Evolutionary conservation across 2,329 filamentous ascomycete genomes (phyloP), one percentile per base, ranked within the genome.

Genomic region (Scortechinia acanthostroma): DNA sequence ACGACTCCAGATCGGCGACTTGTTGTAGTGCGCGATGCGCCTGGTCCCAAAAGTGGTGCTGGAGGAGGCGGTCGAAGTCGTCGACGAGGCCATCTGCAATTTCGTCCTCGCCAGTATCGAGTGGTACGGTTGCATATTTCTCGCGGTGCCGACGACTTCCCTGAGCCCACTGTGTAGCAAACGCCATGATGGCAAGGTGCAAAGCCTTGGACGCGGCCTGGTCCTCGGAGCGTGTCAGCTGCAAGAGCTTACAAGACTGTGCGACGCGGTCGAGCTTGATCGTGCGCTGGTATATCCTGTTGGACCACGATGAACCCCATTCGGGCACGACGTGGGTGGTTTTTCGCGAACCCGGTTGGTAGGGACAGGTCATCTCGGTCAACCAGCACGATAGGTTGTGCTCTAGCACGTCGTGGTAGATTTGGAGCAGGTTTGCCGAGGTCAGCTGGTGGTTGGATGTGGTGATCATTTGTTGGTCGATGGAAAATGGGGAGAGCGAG

Each of bases 391-490:
- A 69, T 4, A 76, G 55, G 13, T 68, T 71, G 50, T 74, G 69
- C 49, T 76, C 73, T 49, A 76, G 61, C 22, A 71, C 73, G 49
- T 76, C 71, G 50, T 76, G 73, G 52, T 76, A 77, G 23, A 76
- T 68, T 40, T 63, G 63, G 43, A 75, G 55, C 16, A 75, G 57
- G 14, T 57, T 64, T 33, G 68, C 60, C 1, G 65, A 65, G 46
- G 74, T 64, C 21, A 68, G 60, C 33, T 51, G 47, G 21, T 53
- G 57, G 42, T 67, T 64, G 21, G 15, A 15, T 4, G 40, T 17
- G 1, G 35, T 46, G 19, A 21, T 10, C n/a, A 30, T 30, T 30
- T 10, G 10, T 30, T n/a, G 25, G 25, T 30, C 25, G n/a, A 10
- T 30, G 25, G 25, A 30, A n/a, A 30, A 30, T 30, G 10, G 25